Base-by-base conservation (phyloP, 331 rosid species). In the Telfairia occidentalis region DNA sequence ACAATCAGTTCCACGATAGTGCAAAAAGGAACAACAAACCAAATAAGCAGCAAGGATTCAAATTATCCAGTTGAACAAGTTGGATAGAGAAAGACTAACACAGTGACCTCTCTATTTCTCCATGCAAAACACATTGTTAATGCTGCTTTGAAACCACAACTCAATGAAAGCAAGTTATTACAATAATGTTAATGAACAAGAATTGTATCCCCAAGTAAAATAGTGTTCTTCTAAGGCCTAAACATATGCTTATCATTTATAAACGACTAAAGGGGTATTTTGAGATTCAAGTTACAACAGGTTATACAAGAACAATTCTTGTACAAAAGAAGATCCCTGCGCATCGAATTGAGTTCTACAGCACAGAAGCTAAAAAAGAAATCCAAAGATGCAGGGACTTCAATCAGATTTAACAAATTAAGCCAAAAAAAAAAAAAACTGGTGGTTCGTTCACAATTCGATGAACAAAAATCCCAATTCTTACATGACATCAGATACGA, bases 401-500 rank as follows among this genome's bases (percentile, higher is more conserved):
- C 38, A 15, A 70, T 70, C 58, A 45, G 52, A 26, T 26, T 29
- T 7, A 45, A 70, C 57, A 70, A 70, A 70, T 70, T 26, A 70
- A 70, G 40, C 26, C 45, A 15, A 70, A 35, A 35, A 10, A 32
- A 6, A 70, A 15, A 70, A 35, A 35, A 10, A 32, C 18, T 15
- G 3, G 34, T 15, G 11, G 43, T 30, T 61, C 13, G 34, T 61
- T 5, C 13, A 5, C 9, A 23, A 61, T 24, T 5, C 12, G 6
- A 35, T 43, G 12, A 73, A 48, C 35, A 37, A 66, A 28, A n/a
- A 52, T 19, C 28, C 61, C 42, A 52, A 16, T 52, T 81, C 96
- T 87, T 81, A 95, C 99, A 79, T 3, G 99, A 95, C 99, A 95
- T 95, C 82, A 95, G 84, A 79, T 95, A 95, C 0, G 99, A 92